Evolutionary conservation across 208 protist species (phyloP), one percentile per base, ranked within the genome.

Genomic region (Phytomonas serpens): DNA sequence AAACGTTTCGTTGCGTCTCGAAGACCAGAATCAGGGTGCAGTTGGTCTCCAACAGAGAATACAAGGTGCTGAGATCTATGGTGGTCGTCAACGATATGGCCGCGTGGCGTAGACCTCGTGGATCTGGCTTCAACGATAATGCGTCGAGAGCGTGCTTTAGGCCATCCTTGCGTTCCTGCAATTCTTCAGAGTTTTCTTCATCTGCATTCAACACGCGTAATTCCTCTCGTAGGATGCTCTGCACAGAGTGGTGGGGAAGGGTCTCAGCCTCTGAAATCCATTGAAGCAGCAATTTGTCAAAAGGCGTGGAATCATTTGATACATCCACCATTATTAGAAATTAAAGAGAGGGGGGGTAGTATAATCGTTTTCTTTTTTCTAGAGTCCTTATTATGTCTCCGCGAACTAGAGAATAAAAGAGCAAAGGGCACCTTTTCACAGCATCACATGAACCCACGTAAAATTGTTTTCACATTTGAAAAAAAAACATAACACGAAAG

Each of bases 241-340:
- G 64, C 52, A 77, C 76, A 11, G 75, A 66, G 6, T 75, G 64
- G 11, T 74, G 77, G 10, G 76, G 27, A 51, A 87, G 32, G 0
- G 73, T 69, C 52, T 70, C 52, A 52, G 52, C 64, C 3, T 32
- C 51, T 29, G 69, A 67, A 29, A 84, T 57, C 79, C 83, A 87
- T 42, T 79, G 64, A 29, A 81, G 36, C n/a, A 87, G 72, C 64
- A 84, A 67, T 51, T 80, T 70, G 40, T 87, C 77, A 63, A 80
- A 74, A n/a, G 61, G 33, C 36, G 52, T 66, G 47, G 66, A 27
- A 19, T 68, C 34, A 71, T 73, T 34, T 52, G 34, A 47, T 42
- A 16, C 31, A 68, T 32, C n/a, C 66, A 31, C 6, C 30, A 61
- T 31, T 38, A 74, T 67, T 64, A 64, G n/a, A 19, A 63, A 23